phyloP scores from a whole-genome alignment of 768 basidiomycete species.

The Coprinellus micaceus region DNA sequence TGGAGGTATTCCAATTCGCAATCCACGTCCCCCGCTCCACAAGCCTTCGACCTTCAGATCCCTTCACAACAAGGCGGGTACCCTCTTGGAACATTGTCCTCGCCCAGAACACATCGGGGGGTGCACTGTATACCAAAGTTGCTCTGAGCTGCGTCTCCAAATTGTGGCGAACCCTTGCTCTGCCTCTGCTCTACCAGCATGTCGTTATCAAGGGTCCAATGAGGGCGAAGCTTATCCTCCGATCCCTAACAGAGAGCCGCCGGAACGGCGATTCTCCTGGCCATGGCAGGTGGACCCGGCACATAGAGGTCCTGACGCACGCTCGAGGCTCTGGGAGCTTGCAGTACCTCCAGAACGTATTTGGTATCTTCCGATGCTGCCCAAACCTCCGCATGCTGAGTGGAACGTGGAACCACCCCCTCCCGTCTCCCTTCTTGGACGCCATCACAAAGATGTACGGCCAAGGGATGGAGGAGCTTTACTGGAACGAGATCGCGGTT shows the following conservation, averaged over 20 bases:
- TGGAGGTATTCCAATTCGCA: too few species aligned
- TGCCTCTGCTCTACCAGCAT: too few species aligned
- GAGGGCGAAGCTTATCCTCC: too few species aligned
- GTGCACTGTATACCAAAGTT: too few species aligned
- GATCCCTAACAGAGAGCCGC: not conserved
- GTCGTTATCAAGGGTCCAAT: too few species aligned
- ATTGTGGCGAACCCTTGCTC: too few species aligned
- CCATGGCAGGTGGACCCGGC: slow-evolving; percentile 46
- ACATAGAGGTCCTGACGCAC: slow-evolving; percentile 46
- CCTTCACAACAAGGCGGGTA: too few species aligned
- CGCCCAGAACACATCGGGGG: too few species aligned
- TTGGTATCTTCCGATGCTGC: slow-evolving; percentile 42
- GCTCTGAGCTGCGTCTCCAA: too few species aligned
- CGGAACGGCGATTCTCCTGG: slow-evolving; percentile 9
- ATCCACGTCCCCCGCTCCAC: too few species aligned
- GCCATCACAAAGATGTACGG: slow-evolving; percentile 40
- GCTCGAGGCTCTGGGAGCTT: slow-evolving; percentile 36
- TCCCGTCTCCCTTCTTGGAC: slow-evolving; percentile 42
- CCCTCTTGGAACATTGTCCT: too few species aligned
- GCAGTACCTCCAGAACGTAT: slow-evolving; percentile 39
- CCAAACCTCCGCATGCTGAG: slow-evolving; percentile 43
- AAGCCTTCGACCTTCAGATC: too few species aligned
- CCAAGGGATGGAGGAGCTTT: slow-evolving; percentile 38
- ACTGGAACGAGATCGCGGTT: slow-evolving; percentile 36
- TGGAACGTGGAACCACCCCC: slow-evolving; percentile 41